Evolutionary conservation across 2,329 filamentous ascomycete genomes (phyloP).

Genomic region (Aspergillus sp.): DNA sequence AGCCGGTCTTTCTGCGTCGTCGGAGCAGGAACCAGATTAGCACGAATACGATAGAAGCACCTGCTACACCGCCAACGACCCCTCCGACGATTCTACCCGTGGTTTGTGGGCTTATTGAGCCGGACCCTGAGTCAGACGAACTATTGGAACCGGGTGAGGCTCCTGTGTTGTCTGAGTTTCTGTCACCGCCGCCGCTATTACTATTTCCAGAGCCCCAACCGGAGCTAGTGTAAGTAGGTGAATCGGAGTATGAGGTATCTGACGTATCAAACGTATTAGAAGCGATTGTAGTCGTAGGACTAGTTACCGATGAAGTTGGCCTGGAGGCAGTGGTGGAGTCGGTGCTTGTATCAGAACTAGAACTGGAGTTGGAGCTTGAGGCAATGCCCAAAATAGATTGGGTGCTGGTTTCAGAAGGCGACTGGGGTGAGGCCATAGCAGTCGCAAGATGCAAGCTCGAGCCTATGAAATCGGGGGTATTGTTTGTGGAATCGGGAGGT

Average conservation of each 20-base stretch:
- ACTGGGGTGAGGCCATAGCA: background rate
- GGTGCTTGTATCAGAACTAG: background rate
- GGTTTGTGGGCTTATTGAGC: slow-evolving; percentile 28
- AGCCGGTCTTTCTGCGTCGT: slow-evolving; percentile 51
- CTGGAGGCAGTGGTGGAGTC: background rate
- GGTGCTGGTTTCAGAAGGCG: background rate
- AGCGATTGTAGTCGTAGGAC: slow-evolving; percentile 4
- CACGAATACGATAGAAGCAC: slow-evolving; percentile 34
- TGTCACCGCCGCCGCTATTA: background rate
- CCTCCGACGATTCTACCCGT: slow-evolving; percentile 60
- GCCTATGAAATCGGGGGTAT: background rate
- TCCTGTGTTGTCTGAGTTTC: background rate
- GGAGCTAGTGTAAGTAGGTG: background rate
- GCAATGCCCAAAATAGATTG: background rate
- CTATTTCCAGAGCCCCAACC: background rate
- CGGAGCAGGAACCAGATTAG: slow-evolving; percentile 14
- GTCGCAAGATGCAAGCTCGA: slow-evolving; percentile 5
- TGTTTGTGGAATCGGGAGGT: background rate
- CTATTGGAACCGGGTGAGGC: background rate
- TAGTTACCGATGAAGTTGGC: background rate
- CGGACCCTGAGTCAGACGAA: slow-evolving; percentile 7
- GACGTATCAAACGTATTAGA: background rate
- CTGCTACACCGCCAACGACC: slow-evolving; percentile 62
- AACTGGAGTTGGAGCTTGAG: background rate
- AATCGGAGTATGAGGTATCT: background rate